Percentiles rank a stretch among this genome's conserved stretches.
Conservation (phyloP, 305 asterid species). For the Rubia peregrina region DNA sequence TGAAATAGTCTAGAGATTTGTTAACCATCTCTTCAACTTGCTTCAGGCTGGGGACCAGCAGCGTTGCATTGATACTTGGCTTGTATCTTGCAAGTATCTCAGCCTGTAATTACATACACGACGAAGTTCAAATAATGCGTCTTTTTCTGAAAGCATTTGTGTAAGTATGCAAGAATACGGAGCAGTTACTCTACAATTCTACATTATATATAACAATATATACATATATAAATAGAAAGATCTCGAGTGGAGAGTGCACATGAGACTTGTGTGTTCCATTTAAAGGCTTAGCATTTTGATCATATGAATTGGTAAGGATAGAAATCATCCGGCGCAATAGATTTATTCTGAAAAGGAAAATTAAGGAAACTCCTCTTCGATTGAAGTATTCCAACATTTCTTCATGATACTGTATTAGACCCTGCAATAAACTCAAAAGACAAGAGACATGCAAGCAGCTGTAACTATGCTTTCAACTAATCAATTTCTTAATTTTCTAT, state of each 20-base stretch:
- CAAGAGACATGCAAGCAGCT: not conserved
- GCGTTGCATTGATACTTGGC: slow-evolving; percentile 53
- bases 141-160: not conserved
- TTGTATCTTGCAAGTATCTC: slow-evolving; percentile 71
- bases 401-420: slow-evolving; percentile 64
- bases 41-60: slow-evolving; percentile 49
- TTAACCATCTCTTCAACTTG: slow-evolving; percentile 56
- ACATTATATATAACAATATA: no score
- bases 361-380: slow-evolving; percentile 59
- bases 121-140: not conserved
- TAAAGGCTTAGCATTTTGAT: slow-evolving; percentile 60
- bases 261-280: slow-evolving; percentile 95
- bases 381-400: slow-evolving; percentile 73
- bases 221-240: slow-evolving; percentile 14
- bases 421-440: slow-evolving; percentile 38
- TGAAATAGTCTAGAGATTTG: slow-evolving; percentile 66
- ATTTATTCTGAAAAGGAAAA: slow-evolving; percentile 79
- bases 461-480: not conserved
- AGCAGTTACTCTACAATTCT: not conserved
- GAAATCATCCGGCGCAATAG: slow-evolving; percentile 75
- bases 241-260: slow-evolving; percentile 79
- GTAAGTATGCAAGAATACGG: not conserved
- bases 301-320: slow-evolving; percentile 76
- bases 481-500: not conserved
- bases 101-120: slow-evolving; percentile 44